These are phyloP conservation scores for Mentha longifolia DNA, from an alignment of 257 asterid species.

Conservation along the genomic window DNA sequence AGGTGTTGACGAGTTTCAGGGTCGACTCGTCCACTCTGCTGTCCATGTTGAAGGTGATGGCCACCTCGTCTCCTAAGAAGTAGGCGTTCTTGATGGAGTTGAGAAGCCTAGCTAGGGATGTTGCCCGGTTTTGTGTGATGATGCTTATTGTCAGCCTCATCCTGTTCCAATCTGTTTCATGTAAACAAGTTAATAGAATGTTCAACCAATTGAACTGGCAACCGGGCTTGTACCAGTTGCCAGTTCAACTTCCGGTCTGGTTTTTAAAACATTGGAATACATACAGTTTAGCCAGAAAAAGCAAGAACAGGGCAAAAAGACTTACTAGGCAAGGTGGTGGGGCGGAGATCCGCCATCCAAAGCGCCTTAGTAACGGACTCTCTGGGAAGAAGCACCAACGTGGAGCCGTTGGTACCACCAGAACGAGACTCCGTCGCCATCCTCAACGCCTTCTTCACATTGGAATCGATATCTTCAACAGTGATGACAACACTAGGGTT, in stretches of 20 bases:
- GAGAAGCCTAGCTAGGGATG: constrained; percentile 72
- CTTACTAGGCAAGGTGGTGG: constrained; percentile 88
- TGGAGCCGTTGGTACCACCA: constrained; percentile 34
- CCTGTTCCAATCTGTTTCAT: constrained; percentile 77
- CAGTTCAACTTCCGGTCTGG: no score
- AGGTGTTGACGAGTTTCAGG: constrained; percentile 62
- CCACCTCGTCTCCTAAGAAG: constrained; percentile 79
- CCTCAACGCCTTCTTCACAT: constrained; percentile 76
- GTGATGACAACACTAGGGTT: constrained; percentile 82
- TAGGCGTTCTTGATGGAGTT: constrained; percentile 74
- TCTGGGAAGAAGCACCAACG: constrained; percentile 68
- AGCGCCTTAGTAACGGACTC: constrained; percentile 65
- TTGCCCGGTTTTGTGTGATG: constrained; percentile 77
- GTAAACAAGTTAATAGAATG: constrained; percentile 12
- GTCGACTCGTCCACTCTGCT: constrained; percentile 85
- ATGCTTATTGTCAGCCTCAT: constrained; percentile 80
- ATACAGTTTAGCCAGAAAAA: neutral
- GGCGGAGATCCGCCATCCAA: constrained; percentile 95
- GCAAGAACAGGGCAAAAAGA: neutral
- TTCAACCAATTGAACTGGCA: neutral
- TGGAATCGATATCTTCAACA: constrained; percentile 60
- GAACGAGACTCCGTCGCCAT: constrained; percentile 60
- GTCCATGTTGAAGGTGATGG: constrained; percentile 89
- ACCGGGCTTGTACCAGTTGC: no score
- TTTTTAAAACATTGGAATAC: neutral